Conservation (phyloP, 441 rosid genomes). For the Jatropha podagrica region DNA sequence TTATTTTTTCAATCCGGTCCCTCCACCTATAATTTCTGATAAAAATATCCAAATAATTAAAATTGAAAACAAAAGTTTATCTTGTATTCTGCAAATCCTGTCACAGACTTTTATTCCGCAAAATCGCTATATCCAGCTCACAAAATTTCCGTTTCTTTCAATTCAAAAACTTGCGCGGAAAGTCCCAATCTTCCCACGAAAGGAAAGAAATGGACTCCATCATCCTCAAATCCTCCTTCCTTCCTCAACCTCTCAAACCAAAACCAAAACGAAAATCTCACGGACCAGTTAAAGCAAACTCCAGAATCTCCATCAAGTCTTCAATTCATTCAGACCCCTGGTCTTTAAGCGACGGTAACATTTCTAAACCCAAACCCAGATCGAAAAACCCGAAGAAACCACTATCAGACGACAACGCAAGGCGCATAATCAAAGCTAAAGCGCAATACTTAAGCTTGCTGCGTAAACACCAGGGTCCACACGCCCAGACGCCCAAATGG, state of each 20-base stretch:
- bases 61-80: no score
- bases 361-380: slow-evolving; percentile 61
- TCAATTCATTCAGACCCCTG: slow-evolving; percentile 73
- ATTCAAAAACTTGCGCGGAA: neutral
- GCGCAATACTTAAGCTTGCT: slow-evolving; percentile 66
- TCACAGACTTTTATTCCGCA: neutral
- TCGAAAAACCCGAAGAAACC: slow-evolving; percentile 64
- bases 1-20: no score
- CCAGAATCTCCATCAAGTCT: slow-evolving; percentile 31
- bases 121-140: neutral
- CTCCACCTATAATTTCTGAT: no score
- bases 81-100: neutral
- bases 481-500: slow-evolving; percentile 77
- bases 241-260: slow-evolving; percentile 11
- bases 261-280: neutral
- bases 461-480: slow-evolving; percentile 77
- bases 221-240: slow-evolving; percentile 18
- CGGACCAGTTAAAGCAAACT: slow-evolving; percentile 22
- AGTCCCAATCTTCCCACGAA: neutral
- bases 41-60: no score
- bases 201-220: slow-evolving; percentile 6
- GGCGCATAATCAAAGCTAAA: slow-evolving; percentile 76
- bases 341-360: slow-evolving; percentile 73
- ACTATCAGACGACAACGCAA: slow-evolving; percentile 79
- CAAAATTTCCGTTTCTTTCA: neutral